These are phyloP conservation scores for Trichoderma cornu-damae DNA, from an alignment of 2,329 filamentous ascomycete genomes.

Conservation along the genomic window DNA sequence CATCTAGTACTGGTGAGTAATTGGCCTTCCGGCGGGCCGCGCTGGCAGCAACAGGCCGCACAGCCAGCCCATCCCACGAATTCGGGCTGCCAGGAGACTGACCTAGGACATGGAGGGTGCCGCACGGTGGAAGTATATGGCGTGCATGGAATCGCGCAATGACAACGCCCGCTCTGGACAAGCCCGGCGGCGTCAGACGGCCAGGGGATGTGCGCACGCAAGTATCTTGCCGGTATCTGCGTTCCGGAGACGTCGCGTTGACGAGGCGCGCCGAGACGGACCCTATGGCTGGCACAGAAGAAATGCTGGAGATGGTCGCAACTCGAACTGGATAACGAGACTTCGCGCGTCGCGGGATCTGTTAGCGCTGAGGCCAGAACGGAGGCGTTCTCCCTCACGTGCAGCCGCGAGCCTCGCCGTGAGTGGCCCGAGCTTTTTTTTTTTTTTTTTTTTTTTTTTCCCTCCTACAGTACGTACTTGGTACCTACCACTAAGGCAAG, in stretches of 20 bases:
- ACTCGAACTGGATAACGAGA: slow-evolving; percentile 10
- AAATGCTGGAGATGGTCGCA: slow-evolving; percentile 14
- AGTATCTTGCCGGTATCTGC: background rate
- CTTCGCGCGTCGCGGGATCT: slow-evolving; percentile 18
- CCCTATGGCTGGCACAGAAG: background rate
- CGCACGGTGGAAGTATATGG: slow-evolving; percentile 3
- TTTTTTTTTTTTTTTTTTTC: background rate
- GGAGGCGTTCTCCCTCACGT: slow-evolving; percentile 16
- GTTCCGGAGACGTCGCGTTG: slow-evolving; percentile 1
- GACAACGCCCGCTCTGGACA: slow-evolving; percentile 3
- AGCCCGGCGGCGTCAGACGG: background rate
- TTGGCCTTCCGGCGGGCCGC: background rate
- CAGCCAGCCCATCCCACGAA: background rate
- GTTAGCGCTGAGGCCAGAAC: slow-evolving; percentile 17
- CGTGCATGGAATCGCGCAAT: slow-evolving; percentile 19
- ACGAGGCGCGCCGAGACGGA: background rate
- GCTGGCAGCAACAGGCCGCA: background rate
- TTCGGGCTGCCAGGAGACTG: background rate
- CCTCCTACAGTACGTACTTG: no score
- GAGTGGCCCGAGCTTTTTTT: slow-evolving; percentile 16
- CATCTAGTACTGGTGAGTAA: background rate
- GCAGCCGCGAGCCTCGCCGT: slow-evolving; percentile 12
- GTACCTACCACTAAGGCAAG: no score
- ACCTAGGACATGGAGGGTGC: slow-evolving; percentile 1
- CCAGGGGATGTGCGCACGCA: background rate